A percentile compares a stretch with the other conserved stretches of the same genome.
Evolutionary conservation across 805 yeast genomes (phyloP).

Genomic region (Danielia reshetovae): DNA sequence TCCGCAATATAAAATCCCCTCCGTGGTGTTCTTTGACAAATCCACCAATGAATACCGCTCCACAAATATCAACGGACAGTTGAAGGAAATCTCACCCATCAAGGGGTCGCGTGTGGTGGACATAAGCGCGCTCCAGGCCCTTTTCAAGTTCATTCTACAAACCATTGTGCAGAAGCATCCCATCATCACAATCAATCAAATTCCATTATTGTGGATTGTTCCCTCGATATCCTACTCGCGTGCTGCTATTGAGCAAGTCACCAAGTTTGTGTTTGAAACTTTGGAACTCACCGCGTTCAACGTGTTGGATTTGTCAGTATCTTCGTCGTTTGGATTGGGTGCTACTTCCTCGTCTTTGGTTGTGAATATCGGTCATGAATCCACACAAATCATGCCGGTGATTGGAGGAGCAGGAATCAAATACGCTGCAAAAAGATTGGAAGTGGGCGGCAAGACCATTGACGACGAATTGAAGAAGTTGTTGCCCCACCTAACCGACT

Average conservation of each 20-base stretch:
- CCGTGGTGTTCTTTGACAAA: constrained; percentile 57
- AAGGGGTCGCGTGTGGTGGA: constrained; percentile 60
- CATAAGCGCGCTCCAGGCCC: constrained; percentile 64
- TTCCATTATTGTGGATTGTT: constrained; percentile 67
- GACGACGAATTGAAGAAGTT: constrained; percentile 47
- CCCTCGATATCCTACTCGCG: constrained; percentile 67
- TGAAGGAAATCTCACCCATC: constrained; percentile 58
- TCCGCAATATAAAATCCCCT: constrained; percentile 74
- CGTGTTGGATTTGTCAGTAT: constrained; percentile 62
- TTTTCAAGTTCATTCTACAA: constrained; percentile 45
- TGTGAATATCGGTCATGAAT: constrained; percentile 74
- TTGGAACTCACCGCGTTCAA: constrained; percentile 71
- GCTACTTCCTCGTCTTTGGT: constrained; percentile 62
- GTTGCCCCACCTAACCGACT: constrained; percentile 54
- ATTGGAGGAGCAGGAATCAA: constrained; percentile 62
- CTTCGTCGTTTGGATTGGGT: constrained; percentile 72
- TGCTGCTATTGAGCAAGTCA: constrained; percentile 59
- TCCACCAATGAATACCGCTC: constrained; percentile 31
- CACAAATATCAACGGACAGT: constrained; percentile 25
- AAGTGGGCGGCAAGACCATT: constrained; percentile 64
- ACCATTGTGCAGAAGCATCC: constrained; percentile 37
- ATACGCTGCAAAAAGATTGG: constrained; percentile 47
- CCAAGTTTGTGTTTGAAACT: constrained; percentile 71
- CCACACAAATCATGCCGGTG: constrained; percentile 78
- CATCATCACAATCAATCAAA: constrained; percentile 51